These are phyloP conservation scores for Verbascum thapsus DNA, from an alignment of 257 asterid species.

Conservation along the genomic window DNA sequence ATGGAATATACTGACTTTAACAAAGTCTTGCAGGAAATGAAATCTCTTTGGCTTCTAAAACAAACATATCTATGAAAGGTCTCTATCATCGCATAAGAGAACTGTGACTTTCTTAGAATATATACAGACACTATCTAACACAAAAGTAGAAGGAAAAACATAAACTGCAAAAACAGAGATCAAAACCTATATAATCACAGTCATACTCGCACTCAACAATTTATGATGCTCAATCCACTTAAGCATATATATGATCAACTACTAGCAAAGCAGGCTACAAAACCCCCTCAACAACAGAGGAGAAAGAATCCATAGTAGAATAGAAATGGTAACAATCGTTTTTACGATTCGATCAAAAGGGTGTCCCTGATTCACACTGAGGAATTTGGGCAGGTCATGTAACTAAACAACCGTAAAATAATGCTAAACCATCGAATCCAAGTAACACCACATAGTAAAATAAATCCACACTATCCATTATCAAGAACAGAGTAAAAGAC, in stretches of 20 bases:
- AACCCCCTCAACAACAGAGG: neutral
- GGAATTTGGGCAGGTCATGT: neutral
- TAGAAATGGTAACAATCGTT: neutral
- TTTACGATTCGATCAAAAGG: neutral
- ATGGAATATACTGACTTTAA: neutral
- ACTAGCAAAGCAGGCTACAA: too few relatives aligned
- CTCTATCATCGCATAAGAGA: neutral
- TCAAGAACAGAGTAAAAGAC: neutral
- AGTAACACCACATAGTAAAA: neutral
- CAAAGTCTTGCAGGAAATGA: neutral
- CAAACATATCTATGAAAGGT: neutral
- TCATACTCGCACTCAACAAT: neutral
- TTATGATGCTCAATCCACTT: too few relatives aligned
- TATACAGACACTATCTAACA: neutral
- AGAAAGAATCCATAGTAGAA: neutral
- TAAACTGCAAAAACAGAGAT: neutral
- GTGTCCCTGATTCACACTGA: neutral
- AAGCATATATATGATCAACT: too few relatives aligned
- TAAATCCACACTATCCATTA: neutral
- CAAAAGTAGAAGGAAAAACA: neutral
- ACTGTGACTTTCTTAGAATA: neutral
- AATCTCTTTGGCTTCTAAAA: neutral
- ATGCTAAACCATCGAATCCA: neutral
- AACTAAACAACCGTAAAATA: neutral
- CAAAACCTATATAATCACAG: too few relatives aligned